Percentiles rank a stretch among this genome's conserved stretches.
These are phyloP conservation scores for Pelargonium nanum DNA, from an alignment of 345 rosid species.

Conservation along the genomic window DNA sequence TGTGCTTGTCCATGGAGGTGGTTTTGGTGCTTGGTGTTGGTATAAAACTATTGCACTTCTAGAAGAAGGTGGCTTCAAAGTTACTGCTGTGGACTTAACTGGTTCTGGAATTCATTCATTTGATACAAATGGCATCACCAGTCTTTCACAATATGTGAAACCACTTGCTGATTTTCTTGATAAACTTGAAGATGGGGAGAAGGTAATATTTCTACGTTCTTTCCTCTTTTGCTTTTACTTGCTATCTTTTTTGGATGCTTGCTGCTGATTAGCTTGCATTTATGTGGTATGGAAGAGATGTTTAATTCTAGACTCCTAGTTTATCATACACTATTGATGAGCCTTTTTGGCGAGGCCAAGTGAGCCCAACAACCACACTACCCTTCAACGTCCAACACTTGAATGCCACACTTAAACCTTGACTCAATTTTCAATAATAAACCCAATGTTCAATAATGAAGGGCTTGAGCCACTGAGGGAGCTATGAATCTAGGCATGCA, in stretches of 20 bases:
- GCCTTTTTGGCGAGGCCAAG: background rate
- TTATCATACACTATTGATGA: background rate
- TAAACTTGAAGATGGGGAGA: conserved; percentile 56
- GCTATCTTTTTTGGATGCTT: background rate
- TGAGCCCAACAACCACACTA: too few relatives aligned
- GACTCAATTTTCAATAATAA: too few relatives aligned
- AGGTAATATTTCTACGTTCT: conserved; percentile 34
- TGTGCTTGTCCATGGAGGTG: conserved; percentile 92
- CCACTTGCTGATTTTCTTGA: conserved; percentile 73
- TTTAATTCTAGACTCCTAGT: background rate
- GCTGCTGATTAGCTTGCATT: background rate
- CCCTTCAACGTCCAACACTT: too few relatives aligned
- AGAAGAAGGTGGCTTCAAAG: conserved; percentile 81
- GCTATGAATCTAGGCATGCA: background rate
- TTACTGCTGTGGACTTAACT: conserved; percentile 77
- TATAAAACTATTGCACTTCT: conserved; percentile 88
- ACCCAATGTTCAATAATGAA: too few relatives aligned
- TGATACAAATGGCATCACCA: conserved; percentile 52
- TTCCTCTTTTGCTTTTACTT: conserved; percentile 3
- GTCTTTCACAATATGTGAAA: conserved; percentile 74
- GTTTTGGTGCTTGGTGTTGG: conserved; percentile 99
- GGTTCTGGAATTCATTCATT: conserved; percentile 86
- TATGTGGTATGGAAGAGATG: background rate
- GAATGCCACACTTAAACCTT: too few relatives aligned
- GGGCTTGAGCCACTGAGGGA: too few relatives aligned